Percentiles rank a stretch among this genome's conserved stretches.
Evolutionary conservation across 202 grass and related monocot species (phyloP).

Genomic region (Panicum virgatum): DNA sequence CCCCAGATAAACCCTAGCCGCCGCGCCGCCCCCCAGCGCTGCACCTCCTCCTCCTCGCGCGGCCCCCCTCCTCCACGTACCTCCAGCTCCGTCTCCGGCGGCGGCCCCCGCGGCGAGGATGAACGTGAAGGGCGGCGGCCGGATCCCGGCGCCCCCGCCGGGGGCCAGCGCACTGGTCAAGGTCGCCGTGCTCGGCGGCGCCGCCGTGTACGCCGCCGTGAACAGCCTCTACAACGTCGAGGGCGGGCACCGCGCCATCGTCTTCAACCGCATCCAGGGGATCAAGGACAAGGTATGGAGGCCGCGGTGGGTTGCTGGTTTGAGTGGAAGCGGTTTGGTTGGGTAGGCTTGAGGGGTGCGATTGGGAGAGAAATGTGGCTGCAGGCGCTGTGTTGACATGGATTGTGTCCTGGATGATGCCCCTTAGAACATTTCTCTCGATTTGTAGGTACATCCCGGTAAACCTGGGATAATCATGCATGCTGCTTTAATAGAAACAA

Average conservation of each 20-base stretch:
- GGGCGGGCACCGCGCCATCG: slow-evolving; percentile 91
- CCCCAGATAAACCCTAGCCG: slow-evolving; percentile 44
- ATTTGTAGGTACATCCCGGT: neutral
- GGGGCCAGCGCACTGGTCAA: slow-evolving; percentile 47
- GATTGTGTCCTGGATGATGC: neutral
- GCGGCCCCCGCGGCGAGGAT: neutral
- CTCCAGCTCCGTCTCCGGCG: neutral
- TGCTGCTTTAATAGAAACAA: neutral
- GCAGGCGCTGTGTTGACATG: neutral
- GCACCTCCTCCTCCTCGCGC: neutral
- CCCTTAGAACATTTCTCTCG: neutral
- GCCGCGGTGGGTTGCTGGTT: neutral
- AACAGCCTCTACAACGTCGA: slow-evolving; percentile 95
- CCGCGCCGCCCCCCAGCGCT: neutral
- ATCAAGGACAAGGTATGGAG: slow-evolving; percentile 47
- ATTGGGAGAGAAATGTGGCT: neutral
- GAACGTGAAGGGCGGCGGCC: slow-evolving; percentile 37
- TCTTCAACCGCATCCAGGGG: slow-evolving; percentile 90
- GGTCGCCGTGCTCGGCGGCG: slow-evolving; percentile 70
- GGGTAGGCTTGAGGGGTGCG: neutral
- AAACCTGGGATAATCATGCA: neutral
- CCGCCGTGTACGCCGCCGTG: slow-evolving; percentile 56
- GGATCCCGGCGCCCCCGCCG: slow-evolving; percentile 14
- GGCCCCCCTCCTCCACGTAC: neutral
- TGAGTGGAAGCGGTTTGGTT: neutral